Percentiles rank a stretch among this genome's conserved stretches.
Conservation (phyloP, 768 basidiomycete species). For the Amanita subjunquillea region DNA sequence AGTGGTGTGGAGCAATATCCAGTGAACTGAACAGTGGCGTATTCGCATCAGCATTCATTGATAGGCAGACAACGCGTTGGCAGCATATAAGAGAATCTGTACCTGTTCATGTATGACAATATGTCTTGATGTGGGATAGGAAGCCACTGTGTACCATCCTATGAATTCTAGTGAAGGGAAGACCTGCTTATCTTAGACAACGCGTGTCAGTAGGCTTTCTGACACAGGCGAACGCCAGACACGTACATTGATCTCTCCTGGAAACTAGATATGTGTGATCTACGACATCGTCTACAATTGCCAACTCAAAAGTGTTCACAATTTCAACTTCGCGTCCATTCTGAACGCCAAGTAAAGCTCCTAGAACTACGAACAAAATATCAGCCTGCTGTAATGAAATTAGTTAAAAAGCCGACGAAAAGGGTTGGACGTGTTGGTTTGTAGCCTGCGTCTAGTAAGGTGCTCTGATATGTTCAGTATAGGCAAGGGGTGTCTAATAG, state of each 20-base stretch:
- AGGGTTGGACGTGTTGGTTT: conserved; percentile 47
- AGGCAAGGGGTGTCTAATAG: conserved; percentile 82
- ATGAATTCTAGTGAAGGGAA: conserved; percentile 97
- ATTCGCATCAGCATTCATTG: conserved; percentile 1
- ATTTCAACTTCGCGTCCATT: conserved; percentile 94
- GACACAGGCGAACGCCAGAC: conserved; percentile 3
- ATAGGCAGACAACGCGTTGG: conserved; percentile 3
- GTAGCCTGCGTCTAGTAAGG: conserved; percentile 74
- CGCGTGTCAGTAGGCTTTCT: conserved; percentile 1
- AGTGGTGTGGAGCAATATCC: conserved; percentile 83
- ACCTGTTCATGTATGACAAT: conserved; percentile 84
- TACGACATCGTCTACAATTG: conserved; percentile 51
- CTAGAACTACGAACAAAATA: conserved; percentile 51
- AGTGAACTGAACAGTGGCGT: conserved; percentile 49
- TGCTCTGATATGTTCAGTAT: conserved; percentile 97
- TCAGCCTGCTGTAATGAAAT: neutral
- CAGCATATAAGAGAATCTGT: conserved; percentile 7
- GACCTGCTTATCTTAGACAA: conserved; percentile 81
- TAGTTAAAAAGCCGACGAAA: conserved; percentile 39
- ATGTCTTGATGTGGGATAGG: conserved; percentile 64
- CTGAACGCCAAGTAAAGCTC: conserved; percentile 90
- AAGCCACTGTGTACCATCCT: conserved; percentile 92
- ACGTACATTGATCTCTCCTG: conserved; percentile 77
- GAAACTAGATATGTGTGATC: conserved; percentile 78
- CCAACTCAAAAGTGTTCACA: conserved; percentile 92